Conservation (phyloP, 768 basidiomycete species). For the Lyophyllum decastes region DNA sequence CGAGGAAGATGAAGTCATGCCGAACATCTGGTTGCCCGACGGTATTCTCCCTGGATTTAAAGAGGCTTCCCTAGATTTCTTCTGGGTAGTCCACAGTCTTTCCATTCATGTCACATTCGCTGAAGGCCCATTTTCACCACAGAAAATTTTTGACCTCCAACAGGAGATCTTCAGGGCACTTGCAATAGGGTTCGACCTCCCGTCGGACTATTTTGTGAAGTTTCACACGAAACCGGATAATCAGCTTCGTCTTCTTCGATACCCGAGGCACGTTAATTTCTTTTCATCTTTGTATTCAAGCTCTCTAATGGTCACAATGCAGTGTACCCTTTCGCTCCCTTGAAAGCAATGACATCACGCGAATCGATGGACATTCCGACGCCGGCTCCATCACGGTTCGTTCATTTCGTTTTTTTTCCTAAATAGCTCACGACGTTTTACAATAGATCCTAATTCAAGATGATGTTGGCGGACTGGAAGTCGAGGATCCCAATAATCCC, state of each 20-base stretch:
- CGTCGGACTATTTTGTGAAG: constrained; percentile 44
- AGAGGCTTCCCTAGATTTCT: constrained; percentile 53
- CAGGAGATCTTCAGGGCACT: constrained; percentile 48
- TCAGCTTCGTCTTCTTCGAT: constrained; percentile 59
- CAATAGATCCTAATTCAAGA: constrained; percentile 55
- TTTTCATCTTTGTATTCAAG: background rate
- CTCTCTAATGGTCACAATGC: background rate
- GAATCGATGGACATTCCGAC: constrained; percentile 56
- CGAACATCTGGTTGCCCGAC: constrained; percentile 62
- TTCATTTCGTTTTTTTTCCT: too few relatives aligned
- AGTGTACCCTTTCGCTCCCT: constrained; percentile 36
- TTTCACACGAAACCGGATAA: constrained; percentile 48
- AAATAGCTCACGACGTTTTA: too few relatives aligned
- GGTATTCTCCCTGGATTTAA: constrained; percentile 53
- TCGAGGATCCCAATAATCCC: constrained; percentile 52
- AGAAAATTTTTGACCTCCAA: constrained; percentile 45
- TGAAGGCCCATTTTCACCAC: background rate
- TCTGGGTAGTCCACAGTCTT: constrained; percentile 35
- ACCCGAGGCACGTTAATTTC: constrained; percentile 50
- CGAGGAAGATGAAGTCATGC: constrained; percentile 44
- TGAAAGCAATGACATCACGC: constrained; percentile 34
- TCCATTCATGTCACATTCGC: background rate
- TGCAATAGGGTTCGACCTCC: constrained; percentile 43
- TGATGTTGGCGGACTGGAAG: constrained; percentile 59
- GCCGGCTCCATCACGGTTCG: constrained; percentile 53